Evolutionary conservation across 176 grass and related monocot genomes (phyloP), one percentile per base, ranked within the genome.

Genomic region (Raddia distichophylla): DNA sequence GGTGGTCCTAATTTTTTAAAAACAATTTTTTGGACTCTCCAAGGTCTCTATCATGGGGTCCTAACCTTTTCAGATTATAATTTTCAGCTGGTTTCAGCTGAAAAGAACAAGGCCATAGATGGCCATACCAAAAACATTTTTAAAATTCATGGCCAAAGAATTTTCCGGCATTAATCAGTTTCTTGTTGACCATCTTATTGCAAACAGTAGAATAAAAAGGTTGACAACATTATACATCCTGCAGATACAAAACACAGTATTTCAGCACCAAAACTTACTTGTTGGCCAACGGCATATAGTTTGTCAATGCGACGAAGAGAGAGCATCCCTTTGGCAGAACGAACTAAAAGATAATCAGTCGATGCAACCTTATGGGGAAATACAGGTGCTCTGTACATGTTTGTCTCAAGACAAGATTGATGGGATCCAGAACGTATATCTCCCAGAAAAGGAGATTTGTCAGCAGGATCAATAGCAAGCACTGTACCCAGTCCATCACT

Each of bases 361-460:
- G 86, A 58, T 17, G 88, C 74, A 43, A 93, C 81, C 79, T 95
- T 98, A 58, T 98, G 95, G 82, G 84, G 86, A 89, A 98, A 98
- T 85, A 93, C 55, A 49, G 95, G 95, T 58, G 95, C 91, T 71
- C 89, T 89, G 71, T 91, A 98, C 95, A 98, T 88, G 71, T 95
- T 98, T 79, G 95, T 93, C 82, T 93, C 92, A 68, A 98, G 87
- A 74, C 92, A 93, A 34, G 93, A 93, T 69, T 93, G 95, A 51
- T 88, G 90, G 72, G 78, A 89, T 10, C 95, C 95, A 15, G 90
- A 80, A 73, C 76, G 69, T 75, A 93, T 87, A 52, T 95, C 91
- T 66, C 95, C 95, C 44, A 98, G 88, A 86, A 98, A 98, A 83
- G 92, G 92, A 69, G 95, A 95, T 84, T 91, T 98, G 71, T 95